Percentiles rank a stretch among this genome's conserved stretches.
phyloP scores from a whole-genome alignment of 2,329 filamentous ascomycete species.

The Sphaerostilbella broomeana region DNA sequence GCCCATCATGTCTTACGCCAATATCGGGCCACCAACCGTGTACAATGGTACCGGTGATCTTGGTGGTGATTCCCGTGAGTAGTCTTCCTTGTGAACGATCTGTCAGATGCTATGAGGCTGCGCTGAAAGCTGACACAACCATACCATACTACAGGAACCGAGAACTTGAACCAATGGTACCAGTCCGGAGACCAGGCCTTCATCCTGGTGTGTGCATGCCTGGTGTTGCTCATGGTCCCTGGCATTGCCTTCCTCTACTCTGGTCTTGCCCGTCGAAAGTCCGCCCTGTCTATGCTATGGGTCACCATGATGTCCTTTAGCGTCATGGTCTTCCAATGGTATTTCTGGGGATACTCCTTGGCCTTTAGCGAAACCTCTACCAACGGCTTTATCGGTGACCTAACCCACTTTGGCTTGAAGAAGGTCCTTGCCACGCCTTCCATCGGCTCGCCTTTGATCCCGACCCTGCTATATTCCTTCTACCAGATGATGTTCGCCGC shows the following conservation, averaged over 20 bases:
- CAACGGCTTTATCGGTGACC: conserved; percentile 86
- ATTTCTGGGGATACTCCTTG: conserved; percentile 97
- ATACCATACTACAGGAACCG: conserved; percentile 47
- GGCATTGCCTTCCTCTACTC: conserved; percentile 97
- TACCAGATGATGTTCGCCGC: conserved; percentile 99
- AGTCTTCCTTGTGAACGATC: conserved; percentile 1
- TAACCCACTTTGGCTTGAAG: conserved; percentile 82
- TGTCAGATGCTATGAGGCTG: neutral
- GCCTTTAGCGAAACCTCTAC: conserved; percentile 77
- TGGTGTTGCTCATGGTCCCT: conserved; percentile 95
- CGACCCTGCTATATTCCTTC: conserved; percentile 86
- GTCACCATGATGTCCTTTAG: conserved; percentile 91
- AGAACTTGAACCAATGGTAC: conserved; percentile 96
- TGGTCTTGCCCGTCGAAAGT: conserved; percentile 94
- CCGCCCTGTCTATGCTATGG: conserved; percentile 94
- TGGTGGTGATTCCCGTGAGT: conserved; percentile 74
- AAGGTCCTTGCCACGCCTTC: conserved; percentile 80
- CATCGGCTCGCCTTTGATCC: conserved; percentile 79
- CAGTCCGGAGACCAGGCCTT: conserved; percentile 86
- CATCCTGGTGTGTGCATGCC: conserved; percentile 82
- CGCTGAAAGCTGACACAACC: conserved; percentile 1
- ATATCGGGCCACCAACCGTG: conserved; percentile 48
- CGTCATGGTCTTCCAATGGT: conserved; percentile 96
- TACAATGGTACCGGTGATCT: conserved; percentile 62
- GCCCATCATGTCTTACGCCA: conserved; percentile 51